Conservation (phyloP, 2,329 filamentous ascomycete species). For the Plectosphaerella cucumerina region DNA sequence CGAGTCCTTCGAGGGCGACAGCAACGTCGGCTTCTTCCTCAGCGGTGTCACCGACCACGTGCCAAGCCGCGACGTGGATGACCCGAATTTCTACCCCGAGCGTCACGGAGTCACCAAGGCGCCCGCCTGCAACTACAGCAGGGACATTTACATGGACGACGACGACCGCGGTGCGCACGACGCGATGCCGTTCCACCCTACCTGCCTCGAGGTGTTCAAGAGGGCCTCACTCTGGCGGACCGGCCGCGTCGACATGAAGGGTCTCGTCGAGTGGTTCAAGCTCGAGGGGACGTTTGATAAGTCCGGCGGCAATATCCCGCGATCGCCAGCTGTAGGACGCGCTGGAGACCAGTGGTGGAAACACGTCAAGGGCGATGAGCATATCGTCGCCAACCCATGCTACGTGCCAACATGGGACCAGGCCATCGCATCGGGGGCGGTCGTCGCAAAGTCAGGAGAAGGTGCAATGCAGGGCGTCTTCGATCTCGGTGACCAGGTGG, state of each 20-base stretch:
- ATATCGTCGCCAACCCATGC: conserved; percentile 9
- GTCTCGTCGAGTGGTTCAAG: conserved; percentile 9
- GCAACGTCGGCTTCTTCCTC: not conserved
- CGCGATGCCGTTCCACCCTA: conserved; percentile 21
- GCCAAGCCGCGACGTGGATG: not conserved
- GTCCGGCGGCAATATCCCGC: not conserved
- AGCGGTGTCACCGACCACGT: not conserved
- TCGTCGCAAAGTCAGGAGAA: too few relatives aligned
- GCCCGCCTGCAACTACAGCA: not conserved
- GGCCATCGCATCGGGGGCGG: not conserved
- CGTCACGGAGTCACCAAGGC: not conserved
- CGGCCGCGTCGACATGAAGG: conserved; percentile 13
- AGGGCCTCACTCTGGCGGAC: conserved; percentile 13
- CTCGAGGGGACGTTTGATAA: conserved; percentile 1
- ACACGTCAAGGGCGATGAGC: conserved; percentile 8
- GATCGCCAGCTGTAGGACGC: conserved; percentile 1
- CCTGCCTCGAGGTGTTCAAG: conserved; percentile 23
- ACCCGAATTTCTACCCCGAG: not conserved
- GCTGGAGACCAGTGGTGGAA: not conserved
- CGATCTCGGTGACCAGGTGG: not conserved
- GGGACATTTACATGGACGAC: not conserved
- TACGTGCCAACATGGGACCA: conserved; percentile 6
- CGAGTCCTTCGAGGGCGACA: conserved; percentile 4
- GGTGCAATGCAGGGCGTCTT: too few relatives aligned
- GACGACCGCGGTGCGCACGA: not conserved